Evolutionary conservation across 2,329 filamentous ascomycete species (phyloP), one percentile per base, ranked within the genome.

Genomic region (Phaeoacremonium minimum): DNA sequence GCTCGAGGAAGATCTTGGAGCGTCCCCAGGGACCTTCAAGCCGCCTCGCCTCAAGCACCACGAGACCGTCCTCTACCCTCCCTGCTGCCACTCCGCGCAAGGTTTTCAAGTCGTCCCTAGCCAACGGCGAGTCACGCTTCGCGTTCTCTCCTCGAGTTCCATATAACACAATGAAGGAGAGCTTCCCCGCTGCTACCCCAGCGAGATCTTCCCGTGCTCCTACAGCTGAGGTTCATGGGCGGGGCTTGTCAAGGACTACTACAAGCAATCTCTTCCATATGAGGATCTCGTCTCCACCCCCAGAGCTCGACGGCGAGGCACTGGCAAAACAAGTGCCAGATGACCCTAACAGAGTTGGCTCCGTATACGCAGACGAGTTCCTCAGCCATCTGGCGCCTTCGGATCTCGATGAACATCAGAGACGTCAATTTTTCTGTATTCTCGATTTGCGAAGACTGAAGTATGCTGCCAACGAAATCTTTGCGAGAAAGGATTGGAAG

Each of bases 391-490:
- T 77, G 19, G 78, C 75, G 46, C 76, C 76, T 3, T 57, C 68
- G 17, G 69, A 75, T 30, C 70, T 79, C 43, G 73, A 75, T 44
- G 76, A 80, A 34, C 64, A 75, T 35, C 75, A 80, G 55, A 68
- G 73, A 32, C 71, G 75, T 39, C 76, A 80, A 58, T 80, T 79
- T 51, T 80, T 79, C 47, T 80, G 75, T 51, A 73, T 80, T 43
- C 72, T 80, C 46, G 76, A 80, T 49, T 60, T 80, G 39, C 73
- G 76, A 41, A 69, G 76, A 44, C 64, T 80, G 31, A 80, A 80
- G 56, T 77, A 78, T 48, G 71, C 75, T 6, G 75, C 76, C 18
- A 69, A 79, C 46, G 75, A 80, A 47, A 75, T 80, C 13, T 80
- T 80, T 40, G 51, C 59, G 14, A 73, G 69, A 51, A 80, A 80